Conservation (phyloP, 495 filamentous ascomycete genomes). For the Penicillium turbatum region DNA sequence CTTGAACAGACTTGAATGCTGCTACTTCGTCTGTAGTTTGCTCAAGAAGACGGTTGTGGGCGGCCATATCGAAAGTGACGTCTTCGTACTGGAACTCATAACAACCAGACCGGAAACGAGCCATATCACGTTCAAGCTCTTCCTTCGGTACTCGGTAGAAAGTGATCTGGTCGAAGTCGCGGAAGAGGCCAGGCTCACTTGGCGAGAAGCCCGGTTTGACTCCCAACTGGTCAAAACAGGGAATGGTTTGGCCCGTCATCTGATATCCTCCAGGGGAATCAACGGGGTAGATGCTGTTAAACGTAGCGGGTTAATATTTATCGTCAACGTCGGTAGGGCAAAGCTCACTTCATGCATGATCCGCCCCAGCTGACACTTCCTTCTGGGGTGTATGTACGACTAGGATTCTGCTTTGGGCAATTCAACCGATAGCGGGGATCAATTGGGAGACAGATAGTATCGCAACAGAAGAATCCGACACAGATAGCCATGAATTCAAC, state of each 20-base stretch:
- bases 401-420: slow-evolving; percentile 58
- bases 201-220: slow-evolving; percentile 43
- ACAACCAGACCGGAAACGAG: slow-evolving; percentile 40
- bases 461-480: slow-evolving; percentile 55
- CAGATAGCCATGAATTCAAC: slow-evolving; percentile 48
- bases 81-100: slow-evolving; percentile 49
- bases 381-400: slow-evolving; percentile 52
- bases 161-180: slow-evolving; percentile 54
- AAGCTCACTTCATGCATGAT: slow-evolving; percentile 39
- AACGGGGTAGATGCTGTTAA: slow-evolving; percentile 46
- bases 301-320: background rate
- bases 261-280: slow-evolving; percentile 58
- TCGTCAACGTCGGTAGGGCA: background rate
- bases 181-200: slow-evolving; percentile 50
- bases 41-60: slow-evolving; percentile 44
- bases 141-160: slow-evolving; percentile 50
- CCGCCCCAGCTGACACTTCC: slow-evolving; percentile 54
- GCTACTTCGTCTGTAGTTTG: slow-evolving; percentile 41
- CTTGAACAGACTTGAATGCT: slow-evolving; percentile 37
- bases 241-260: slow-evolving; percentile 52
- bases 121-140: slow-evolving; percentile 38
- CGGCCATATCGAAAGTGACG: slow-evolving; percentile 49
- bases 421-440: slow-evolving; percentile 51
- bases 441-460: slow-evolving; percentile 51
- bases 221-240: slow-evolving; percentile 51